Base-by-base conservation (phyloP, 768 basidiomycete species). In the Calocybe gangraenosa region DNA sequence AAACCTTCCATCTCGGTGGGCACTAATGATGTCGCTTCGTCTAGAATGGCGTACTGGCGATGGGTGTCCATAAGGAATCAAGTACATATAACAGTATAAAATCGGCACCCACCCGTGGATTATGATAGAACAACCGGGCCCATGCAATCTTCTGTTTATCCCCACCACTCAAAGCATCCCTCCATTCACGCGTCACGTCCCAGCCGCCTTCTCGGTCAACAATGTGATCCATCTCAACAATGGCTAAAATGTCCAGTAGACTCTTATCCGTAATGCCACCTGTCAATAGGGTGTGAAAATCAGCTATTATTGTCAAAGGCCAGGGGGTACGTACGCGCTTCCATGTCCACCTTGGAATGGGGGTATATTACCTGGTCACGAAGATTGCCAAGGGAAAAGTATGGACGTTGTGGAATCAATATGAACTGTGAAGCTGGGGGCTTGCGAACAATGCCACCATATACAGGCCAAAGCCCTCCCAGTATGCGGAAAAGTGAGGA, bases 121-220 rank as follows among this genome's bases (percentile, higher is more conserved):
- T 71, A 60, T 98, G 95, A 63, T 99, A 99, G 61, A 97, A 99
- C 54, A 99, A 64, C 54, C 95, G 71, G 10, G 92, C 95, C 92
- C 95, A 97, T 0, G 95, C 95, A 46, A 98, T 87, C 67, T 94
- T 84, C 66, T 98, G 94, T 63, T 98, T 92, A 63, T 96, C 95
- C 15, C 94, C 94, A 1, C 95, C 94, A 58, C 89, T 92, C 25
- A 98, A 66, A 2, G 88, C 79, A 61, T 96, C 93, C 51, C 91
- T 78, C 95, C 95, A 98, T 58, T 97, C 95, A 38, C 84, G 76
- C n/a, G 78, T 74, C 7, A 74, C 71, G 56, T 89, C 87, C 93
- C 93, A 97, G 10, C 95, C 95, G n/a, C 95, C 95, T 65, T 98
- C 95, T 19, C 93, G 78, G 57, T 91, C 88, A 5, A 97, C 88